Evolutionary conservation across 768 basidiomycete species (phyloP).

Genomic region (Phylloporus sp.): DNA sequence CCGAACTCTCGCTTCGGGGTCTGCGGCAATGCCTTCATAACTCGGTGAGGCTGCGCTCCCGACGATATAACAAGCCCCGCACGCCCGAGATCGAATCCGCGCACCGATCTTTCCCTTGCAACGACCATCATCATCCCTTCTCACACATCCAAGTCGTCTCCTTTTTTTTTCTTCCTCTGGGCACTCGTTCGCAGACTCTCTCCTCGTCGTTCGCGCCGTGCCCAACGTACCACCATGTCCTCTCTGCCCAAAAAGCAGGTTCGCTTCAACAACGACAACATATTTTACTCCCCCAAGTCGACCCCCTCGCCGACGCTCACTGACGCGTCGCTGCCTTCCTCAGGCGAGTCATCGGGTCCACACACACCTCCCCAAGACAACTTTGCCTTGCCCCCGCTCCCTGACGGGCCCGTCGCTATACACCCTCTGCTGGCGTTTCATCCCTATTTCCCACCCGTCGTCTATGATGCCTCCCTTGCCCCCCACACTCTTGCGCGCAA

Average conservation of each 20-base stretch:
- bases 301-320: slow-evolving; percentile 22
- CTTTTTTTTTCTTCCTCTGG: slow-evolving; percentile 5
- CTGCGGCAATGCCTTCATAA: slow-evolving; percentile 28
- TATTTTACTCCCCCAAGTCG: slow-evolving; percentile 28
- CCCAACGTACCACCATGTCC: slow-evolving; percentile 15
- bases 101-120: slow-evolving; percentile 3
- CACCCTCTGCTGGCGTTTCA: slow-evolving; percentile 30
- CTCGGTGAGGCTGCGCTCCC: slow-evolving; percentile 25
- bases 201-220: slow-evolving; percentile 8
- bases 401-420: slow-evolving; percentile 27
- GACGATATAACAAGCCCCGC: slow-evolving; percentile 17
- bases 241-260: slow-evolving; percentile 24
- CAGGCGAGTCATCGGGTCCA: slow-evolving; percentile 27
- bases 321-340: slow-evolving; percentile 30
- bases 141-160: slow-evolving; percentile 14
- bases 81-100: neutral
- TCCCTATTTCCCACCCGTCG: slow-evolving; percentile 20
- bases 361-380: slow-evolving; percentile 28
- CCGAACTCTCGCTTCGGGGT: slow-evolving; percentile 3
- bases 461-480: slow-evolving; percentile 19
- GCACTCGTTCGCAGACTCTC: slow-evolving; percentile 14
- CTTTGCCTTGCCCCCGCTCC: slow-evolving; percentile 17
- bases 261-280: slow-evolving; percentile 31
- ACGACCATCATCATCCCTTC: slow-evolving; percentile 14
- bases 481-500: slow-evolving; percentile 23